Percentiles rank a stretch among this genome's conserved stretches.
Conservation (phyloP, 176 grass and related monocot genomes). For the Carex cristatella region DNA sequence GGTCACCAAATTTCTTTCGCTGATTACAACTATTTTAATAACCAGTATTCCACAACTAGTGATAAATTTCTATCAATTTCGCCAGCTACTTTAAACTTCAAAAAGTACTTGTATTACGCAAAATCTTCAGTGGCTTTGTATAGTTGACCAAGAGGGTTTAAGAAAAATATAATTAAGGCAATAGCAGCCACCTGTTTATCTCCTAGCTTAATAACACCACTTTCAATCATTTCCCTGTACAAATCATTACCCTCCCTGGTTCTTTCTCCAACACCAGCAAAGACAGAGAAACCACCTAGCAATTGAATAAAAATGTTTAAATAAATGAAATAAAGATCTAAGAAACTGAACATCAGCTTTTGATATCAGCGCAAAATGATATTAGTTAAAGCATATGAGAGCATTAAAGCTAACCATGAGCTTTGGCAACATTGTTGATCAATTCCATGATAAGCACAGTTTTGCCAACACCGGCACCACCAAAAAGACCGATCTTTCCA, state of each 20-base stretch:
- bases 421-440: constrained; percentile 93
- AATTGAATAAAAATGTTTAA: constrained; percentile 27
- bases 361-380: background rate
- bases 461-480: constrained; percentile 94
- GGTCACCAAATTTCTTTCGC: background rate
- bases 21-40: background rate
- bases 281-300: constrained; percentile 93
- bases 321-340: constrained; percentile 12
- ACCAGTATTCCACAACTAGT: background rate
- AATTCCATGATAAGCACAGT: constrained; percentile 98
- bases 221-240: constrained; percentile 99
- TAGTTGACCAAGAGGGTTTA: background rate
- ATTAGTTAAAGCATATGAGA: background rate
- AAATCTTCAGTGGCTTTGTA: background rate
- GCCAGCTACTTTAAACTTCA: background rate
- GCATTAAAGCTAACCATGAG: constrained; percentile 54
- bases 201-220: constrained; percentile 93
- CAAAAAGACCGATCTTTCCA: constrained; percentile 95
- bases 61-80: background rate
- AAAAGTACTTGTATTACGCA: background rate
- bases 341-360: background rate
- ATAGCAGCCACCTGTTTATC: constrained; percentile 67
- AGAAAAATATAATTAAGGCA: background rate
- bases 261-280: constrained; percentile 93
- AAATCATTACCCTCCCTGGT: constrained; percentile 93